A percentile compares a stretch with the other conserved stretches of the same genome.
These are phyloP conservation scores for Russula sp. DNA, from an alignment of 768 basidiomycete species.

Conservation along the genomic window DNA sequence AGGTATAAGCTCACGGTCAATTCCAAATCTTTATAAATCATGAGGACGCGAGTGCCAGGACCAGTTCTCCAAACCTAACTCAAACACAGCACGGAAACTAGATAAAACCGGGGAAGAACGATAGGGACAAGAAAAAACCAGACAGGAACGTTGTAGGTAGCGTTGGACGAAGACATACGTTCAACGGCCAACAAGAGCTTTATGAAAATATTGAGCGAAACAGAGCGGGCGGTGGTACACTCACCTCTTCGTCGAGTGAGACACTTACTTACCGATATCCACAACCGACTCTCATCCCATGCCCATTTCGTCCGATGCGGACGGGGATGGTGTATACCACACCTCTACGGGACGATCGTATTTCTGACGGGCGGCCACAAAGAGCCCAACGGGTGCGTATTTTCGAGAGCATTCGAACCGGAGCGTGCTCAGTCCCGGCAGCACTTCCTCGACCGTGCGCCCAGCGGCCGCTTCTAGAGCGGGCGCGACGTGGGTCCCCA, in stretches of 20 bases:
- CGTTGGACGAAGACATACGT: not conserved
- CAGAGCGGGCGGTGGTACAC: not conserved
- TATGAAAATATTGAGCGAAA: not conserved
- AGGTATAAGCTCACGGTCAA: too few relatives aligned
- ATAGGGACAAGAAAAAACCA: not conserved
- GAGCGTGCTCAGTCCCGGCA: not conserved
- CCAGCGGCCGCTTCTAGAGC: not conserved
- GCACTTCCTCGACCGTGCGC: not conserved
- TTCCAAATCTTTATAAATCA: too few relatives aligned
- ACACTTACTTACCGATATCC: not conserved
- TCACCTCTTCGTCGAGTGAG: not conserved
- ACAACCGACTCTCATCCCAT: not conserved
- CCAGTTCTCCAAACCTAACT: not conserved
- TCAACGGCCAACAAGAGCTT: not conserved
- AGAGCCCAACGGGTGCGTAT: not conserved
- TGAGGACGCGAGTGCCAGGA: not conserved
- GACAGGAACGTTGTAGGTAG: not conserved
- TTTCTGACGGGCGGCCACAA: not conserved
- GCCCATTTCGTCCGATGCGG: not conserved
- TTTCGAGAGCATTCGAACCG: not conserved
- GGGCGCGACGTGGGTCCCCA: not conserved
- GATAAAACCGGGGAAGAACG: not conserved
- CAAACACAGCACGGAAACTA: not conserved
- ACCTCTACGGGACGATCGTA: not conserved
- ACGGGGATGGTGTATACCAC: not conserved